Percentiles rank a stretch among this genome's conserved stretches.
These are phyloP conservation scores for Salix exigua DNA, from an alignment of 345 rosid genomes.

Conservation along the genomic window DNA sequence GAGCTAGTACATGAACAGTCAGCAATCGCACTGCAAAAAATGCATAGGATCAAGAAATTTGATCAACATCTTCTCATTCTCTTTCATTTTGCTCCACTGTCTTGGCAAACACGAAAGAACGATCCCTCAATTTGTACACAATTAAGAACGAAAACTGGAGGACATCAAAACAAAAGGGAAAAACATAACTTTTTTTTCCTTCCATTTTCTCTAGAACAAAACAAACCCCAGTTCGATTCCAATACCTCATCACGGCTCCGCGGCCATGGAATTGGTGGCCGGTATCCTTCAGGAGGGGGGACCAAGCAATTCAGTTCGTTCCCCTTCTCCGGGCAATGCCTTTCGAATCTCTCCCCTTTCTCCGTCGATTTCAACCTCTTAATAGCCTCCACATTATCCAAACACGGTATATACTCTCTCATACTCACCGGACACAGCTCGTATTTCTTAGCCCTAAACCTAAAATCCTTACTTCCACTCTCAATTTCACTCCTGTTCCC, in stretches of 20 bases:
- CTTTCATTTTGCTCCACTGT: neutral
- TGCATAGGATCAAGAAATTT: no score
- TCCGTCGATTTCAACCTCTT: slow-evolving; percentile 60
- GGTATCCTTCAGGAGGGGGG: slow-evolving; percentile 71
- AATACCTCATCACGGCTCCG: slow-evolving; percentile 88
- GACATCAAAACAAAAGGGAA: neutral
- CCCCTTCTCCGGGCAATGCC: slow-evolving; percentile 74
- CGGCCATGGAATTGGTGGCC: slow-evolving; percentile 81
- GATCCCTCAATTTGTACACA: neutral
- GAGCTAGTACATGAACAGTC: neutral
- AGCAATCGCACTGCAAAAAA: no score
- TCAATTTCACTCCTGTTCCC: slow-evolving; percentile 32
- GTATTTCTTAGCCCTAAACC: slow-evolving; percentile 36
- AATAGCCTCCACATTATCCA: slow-evolving; percentile 76
- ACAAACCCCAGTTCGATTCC: neutral
- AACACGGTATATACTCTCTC: slow-evolving; percentile 85
- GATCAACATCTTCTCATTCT: neutral
- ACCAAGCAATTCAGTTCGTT: slow-evolving; percentile 71
- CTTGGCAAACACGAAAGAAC: neutral
- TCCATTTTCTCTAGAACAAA: neutral
- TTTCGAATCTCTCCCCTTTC: slow-evolving; percentile 74
- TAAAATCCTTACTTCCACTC: slow-evolving; percentile 14
- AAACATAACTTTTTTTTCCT: neutral
- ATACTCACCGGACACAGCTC: slow-evolving; percentile 50
- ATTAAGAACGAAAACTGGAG: neutral